Conservation (phyloP, 2,329 filamentous ascomycete species). For the Aspergillus tamarii region DNA sequence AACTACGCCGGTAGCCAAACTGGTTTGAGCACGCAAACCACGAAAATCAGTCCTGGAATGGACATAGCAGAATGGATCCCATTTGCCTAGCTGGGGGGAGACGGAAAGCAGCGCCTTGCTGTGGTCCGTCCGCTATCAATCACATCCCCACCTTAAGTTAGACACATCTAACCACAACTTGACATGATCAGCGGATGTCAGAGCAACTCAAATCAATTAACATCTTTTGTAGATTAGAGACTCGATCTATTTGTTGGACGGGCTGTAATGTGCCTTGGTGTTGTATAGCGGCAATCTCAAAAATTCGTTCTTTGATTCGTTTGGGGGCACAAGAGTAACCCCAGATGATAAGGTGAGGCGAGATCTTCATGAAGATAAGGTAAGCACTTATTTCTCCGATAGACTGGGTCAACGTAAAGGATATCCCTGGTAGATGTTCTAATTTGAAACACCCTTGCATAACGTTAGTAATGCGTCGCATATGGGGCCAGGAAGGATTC, state of each 20-base stretch:
- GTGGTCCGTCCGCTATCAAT: neutral
- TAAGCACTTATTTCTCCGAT: neutral
- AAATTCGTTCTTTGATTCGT: neutral
- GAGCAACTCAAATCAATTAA: neutral
- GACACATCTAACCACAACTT: neutral
- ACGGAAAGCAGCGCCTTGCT: neutral
- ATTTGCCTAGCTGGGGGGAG: neutral
- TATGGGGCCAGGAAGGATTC: neutral
- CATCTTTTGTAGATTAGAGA: neutral
- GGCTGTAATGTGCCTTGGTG: neutral
- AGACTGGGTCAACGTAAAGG: neutral
- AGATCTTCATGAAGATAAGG: neutral
- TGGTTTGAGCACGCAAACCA: neutral
- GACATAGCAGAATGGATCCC: neutral
- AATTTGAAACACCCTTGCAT: neutral
- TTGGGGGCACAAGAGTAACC: neutral
- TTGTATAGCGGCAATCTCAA: neutral
- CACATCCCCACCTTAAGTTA: neutral
- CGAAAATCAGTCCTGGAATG: neutral
- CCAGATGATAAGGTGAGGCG: neutral
- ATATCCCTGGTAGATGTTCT: neutral
- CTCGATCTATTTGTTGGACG: neutral
- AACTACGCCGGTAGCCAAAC: neutral
- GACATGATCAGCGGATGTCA: neutral
- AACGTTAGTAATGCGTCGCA: neutral